Conservation (phyloP, 768 basidiomycete species). For the Phylloporus sp. region DNA sequence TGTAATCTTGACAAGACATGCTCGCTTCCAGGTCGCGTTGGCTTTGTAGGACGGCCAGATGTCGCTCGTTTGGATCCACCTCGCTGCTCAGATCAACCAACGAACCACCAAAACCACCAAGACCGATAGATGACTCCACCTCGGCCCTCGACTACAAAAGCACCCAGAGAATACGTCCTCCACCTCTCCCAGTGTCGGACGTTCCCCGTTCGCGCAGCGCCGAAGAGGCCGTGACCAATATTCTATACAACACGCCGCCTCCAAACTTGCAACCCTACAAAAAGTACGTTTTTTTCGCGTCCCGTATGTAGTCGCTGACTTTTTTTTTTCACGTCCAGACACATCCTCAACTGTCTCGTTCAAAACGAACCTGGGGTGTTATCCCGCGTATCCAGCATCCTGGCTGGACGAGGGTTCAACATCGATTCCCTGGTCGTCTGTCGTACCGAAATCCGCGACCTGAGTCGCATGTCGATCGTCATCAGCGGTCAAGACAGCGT, state of each 20-base stretch:
- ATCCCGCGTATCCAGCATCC: constrained; percentile 93
- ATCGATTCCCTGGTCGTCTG: constrained; percentile 98
- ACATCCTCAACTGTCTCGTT: constrained; percentile 94
- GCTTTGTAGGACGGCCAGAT: constrained; percentile 9
- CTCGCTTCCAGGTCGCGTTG: constrained; percentile 16
- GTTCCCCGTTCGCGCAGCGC: constrained; percentile 79
- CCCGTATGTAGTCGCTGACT: constrained; percentile 1
- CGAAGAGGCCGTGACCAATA: constrained; percentile 96
- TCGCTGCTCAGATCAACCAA: constrained; percentile 12
- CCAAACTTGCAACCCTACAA: constrained; percentile 90
- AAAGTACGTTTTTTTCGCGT: constrained; percentile 46
- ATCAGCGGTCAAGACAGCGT: constrained; percentile 95
- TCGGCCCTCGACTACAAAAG: constrained; percentile 92
- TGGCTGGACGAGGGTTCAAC: constrained; percentile 97
- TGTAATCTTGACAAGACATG: constrained; percentile 6
- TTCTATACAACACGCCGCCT: constrained; percentile 93
- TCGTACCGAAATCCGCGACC: constrained; percentile 92
- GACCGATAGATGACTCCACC: constrained; percentile 86
- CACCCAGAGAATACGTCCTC: constrained; percentile 63
- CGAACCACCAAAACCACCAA: constrained; percentile 64
- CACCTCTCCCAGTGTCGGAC: constrained; percentile 81
- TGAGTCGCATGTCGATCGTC: constrained; percentile 97
- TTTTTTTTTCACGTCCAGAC: constrained; percentile 49
- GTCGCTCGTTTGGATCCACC: constrained; percentile 23
- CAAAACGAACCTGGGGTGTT: constrained; percentile 99